Percentiles rank a stretch among this genome's conserved stretches.
Evolutionary conservation across 768 basidiomycete species (phyloP).

Genomic region (Termitomyces sp.): DNA sequence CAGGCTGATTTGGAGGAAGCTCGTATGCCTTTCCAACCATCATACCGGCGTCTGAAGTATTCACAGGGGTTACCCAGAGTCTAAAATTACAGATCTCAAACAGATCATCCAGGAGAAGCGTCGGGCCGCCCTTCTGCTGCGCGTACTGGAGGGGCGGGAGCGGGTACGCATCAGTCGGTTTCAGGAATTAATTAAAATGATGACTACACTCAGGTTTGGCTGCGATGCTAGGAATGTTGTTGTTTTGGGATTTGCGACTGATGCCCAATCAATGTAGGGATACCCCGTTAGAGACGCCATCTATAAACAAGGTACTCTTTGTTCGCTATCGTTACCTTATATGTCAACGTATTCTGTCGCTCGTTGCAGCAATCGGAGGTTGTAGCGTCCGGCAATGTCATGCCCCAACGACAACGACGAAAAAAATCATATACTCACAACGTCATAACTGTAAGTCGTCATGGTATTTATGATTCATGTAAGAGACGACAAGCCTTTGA

Average conservation of each 20-base stretch:
- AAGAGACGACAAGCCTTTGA: too few species aligned
- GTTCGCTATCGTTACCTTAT: neutral
- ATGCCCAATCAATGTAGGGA: neutral
- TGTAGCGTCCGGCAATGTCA: neutral
- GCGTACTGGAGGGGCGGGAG: conserved; percentile 23
- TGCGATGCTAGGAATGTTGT: neutral
- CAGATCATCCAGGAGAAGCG: conserved; percentile 10
- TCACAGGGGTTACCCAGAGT: neutral
- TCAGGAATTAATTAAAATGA: conserved; percentile 15
- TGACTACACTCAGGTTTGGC: conserved; percentile 16
- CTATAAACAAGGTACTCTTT: neutral
- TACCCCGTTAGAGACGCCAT: neutral
- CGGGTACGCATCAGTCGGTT: conserved; percentile 21
- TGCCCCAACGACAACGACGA: neutral
- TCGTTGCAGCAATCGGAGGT: neutral
- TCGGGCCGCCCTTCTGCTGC: conserved; percentile 17
- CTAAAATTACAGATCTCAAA: conserved; percentile 1
- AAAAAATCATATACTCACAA: conserved; percentile 11
- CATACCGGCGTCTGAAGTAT: neutral
- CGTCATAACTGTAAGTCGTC: conserved; percentile 21
- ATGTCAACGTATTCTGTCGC: neutral
- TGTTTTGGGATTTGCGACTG: neutral
- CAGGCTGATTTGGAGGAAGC: conserved; percentile 6
- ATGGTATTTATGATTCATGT: too few species aligned
- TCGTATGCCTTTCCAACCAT: conserved; percentile 7